Conservation (phyloP, 192 early-diverging fungal genomes). For the Coemansia sp. region DNA sequence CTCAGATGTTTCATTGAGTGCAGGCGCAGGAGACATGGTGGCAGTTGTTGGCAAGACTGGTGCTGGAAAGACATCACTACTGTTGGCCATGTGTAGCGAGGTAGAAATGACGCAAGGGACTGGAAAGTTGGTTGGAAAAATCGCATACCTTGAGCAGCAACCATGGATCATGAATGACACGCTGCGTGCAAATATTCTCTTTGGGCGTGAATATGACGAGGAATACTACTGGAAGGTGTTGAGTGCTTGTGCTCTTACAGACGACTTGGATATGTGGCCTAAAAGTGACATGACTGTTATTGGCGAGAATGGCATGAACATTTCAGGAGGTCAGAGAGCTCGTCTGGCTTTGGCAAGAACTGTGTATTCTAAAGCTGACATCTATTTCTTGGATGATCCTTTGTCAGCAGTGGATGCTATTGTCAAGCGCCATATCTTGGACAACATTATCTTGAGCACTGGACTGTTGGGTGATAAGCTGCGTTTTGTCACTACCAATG, state of each 20-base stretch:
- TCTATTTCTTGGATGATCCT: conserved; percentile 74
- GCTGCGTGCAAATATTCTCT: conserved; percentile 78
- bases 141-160: conserved; percentile 35
- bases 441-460: conserved; percentile 61
- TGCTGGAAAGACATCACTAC: conserved; percentile 67
- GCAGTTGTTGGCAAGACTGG: conserved; percentile 66
- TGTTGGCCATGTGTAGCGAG: conserved; percentile 64
- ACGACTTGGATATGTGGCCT: conserved; percentile 67
- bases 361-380: conserved; percentile 70
- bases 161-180: conserved; percentile 57
- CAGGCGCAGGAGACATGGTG: conserved; percentile 49
- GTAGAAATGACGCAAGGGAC: conserved; percentile 40
- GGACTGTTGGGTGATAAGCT: conserved; percentile 59
- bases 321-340: conserved; percentile 74
- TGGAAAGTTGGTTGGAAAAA: conserved; percentile 22
- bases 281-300: conserved; percentile 72
- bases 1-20: conserved; percentile 14
- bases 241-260: conserved; percentile 63
- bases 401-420: conserved; percentile 71
- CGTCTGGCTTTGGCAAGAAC: conserved; percentile 68
- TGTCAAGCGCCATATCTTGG: conserved; percentile 67
- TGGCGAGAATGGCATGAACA: conserved; percentile 71
- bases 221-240: conserved; percentile 64
- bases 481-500: conserved; percentile 51
- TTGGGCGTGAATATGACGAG: conserved; percentile 67